Percentiles rank a stretch among this genome's conserved stretches.
Conservation (phyloP, 305 asterid genomes). For the Fraxinus xanthoxyloides region DNA sequence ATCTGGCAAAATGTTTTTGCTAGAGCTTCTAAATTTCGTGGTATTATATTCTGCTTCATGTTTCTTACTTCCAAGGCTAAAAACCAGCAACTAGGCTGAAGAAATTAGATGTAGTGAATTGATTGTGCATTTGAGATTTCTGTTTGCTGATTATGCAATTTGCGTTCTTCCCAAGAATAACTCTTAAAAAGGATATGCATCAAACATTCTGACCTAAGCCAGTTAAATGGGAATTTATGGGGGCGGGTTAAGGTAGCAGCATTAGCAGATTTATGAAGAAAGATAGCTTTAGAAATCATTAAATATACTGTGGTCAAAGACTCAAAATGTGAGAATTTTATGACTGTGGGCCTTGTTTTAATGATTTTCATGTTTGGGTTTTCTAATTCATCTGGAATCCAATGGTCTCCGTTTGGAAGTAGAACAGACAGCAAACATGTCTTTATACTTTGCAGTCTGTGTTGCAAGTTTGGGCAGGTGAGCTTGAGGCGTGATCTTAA, state of each 20-base stretch:
- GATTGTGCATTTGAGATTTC: background rate
- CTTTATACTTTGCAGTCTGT: background rate
- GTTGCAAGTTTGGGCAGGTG: background rate
- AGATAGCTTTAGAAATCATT: background rate
- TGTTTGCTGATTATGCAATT: background rate
- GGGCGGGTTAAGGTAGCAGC: background rate
- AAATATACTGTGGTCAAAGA: background rate
- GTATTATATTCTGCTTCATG: constrained; percentile 34
- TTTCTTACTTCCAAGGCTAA: background rate
- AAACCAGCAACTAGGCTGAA: background rate
- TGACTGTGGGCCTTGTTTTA: background rate
- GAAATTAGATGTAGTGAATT: constrained; percentile 2
- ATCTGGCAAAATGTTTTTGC: constrained; percentile 83
- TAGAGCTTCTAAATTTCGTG: constrained; percentile 76
- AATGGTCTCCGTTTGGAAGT: background rate
- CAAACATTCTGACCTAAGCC: background rate
- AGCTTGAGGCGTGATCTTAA: background rate
- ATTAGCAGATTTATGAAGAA: background rate
- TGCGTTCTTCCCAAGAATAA: background rate
- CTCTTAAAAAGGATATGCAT: background rate
- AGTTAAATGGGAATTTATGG: background rate
- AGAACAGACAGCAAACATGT: background rate
- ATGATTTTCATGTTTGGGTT: background rate
- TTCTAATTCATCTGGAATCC: background rate
- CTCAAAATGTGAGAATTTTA: background rate